Conservation (phyloP, 2,329 filamentous ascomycete species). For the Apiospora pterosperma region DNA sequence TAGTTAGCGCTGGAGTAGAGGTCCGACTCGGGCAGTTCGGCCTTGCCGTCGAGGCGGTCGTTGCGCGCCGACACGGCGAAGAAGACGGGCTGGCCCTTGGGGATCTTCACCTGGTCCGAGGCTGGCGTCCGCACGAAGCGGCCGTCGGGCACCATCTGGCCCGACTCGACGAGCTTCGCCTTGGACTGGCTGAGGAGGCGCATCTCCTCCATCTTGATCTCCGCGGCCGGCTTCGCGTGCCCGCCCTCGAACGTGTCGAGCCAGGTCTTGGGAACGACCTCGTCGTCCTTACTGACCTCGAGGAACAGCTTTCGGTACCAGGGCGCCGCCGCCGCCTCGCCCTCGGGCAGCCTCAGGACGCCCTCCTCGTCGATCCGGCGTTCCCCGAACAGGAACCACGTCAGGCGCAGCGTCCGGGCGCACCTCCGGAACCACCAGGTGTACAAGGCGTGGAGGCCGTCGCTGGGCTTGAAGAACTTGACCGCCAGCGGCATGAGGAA, state of each 20-base stretch:
- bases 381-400: slow-evolving; percentile 90
- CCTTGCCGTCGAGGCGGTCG: slow-evolving; percentile 57
- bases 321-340: slow-evolving; percentile 30
- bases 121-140: slow-evolving; percentile 88
- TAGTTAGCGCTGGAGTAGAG: slow-evolving; percentile 60
- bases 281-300: slow-evolving; percentile 36
- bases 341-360: slow-evolving; percentile 44
- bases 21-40: slow-evolving; percentile 51
- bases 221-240: slow-evolving; percentile 37
- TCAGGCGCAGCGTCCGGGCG: slow-evolving; percentile 74
- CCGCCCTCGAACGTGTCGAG: slow-evolving; percentile 48
- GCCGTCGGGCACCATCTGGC: slow-evolving; percentile 65
- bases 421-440: slow-evolving; percentile 95
- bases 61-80: slow-evolving; percentile 69
- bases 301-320: slow-evolving; percentile 43
- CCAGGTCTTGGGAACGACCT: slow-evolving; percentile 57
- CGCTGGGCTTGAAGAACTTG: slow-evolving; percentile 78
- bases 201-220: slow-evolving; percentile 7
- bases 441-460: slow-evolving; percentile 81
- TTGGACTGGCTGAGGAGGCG: slow-evolving; percentile 29
- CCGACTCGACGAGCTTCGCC: slow-evolving; percentile 20
- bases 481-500: slow-evolving; percentile 89
- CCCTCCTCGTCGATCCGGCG: slow-evolving; percentile 80
- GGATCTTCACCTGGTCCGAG: slow-evolving; percentile 91
- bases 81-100: slow-evolving; percentile 80